Evolutionary conservation across 2,329 filamentous ascomycete species (phyloP).

Genomic region (Ascochyta rabiei): DNA sequence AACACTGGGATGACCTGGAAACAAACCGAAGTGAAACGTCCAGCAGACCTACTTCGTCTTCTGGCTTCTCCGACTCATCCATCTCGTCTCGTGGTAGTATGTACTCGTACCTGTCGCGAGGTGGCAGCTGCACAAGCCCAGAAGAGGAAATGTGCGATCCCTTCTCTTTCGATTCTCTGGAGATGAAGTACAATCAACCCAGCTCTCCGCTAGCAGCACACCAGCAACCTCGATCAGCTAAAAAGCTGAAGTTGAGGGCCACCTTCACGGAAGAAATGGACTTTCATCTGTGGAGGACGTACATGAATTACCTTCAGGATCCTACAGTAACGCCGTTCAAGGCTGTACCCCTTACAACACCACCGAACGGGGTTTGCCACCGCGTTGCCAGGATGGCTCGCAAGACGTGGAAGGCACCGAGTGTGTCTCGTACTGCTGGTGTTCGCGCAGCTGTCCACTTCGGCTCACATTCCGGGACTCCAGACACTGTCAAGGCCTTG

Average conservation of each 20-base stretch:
- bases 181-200: constrained; percentile 33
- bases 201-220: constrained; percentile 41
- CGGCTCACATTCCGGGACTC: constrained; percentile 45
- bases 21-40: constrained; percentile 52
- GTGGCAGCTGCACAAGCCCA: constrained; percentile 66
- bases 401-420: constrained; percentile 62
- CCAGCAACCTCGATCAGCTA: constrained; percentile 36
- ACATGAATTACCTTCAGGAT: constrained; percentile 69
- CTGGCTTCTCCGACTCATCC: constrained; percentile 67
- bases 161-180: constrained; percentile 55
- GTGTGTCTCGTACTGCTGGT: constrained; percentile 38
- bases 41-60: constrained; percentile 63
- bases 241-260: constrained; percentile 52
- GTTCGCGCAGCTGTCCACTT: constrained; percentile 25
- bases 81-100: constrained; percentile 64
- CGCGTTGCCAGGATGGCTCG: constrained; percentile 67
- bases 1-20: constrained; percentile 42
- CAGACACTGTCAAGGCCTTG: constrained; percentile 51
- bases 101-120: constrained; percentile 61
- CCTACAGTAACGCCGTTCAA: constrained; percentile 71
- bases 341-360: constrained; percentile 66
- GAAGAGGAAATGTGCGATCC: constrained; percentile 65
- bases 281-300: constrained; percentile 69
- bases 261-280: constrained; percentile 69
- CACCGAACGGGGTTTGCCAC: constrained; percentile 68